Percentiles rank a stretch among this genome's conserved stretches.
These are phyloP conservation scores for Penicillium sp. DNA, from an alignment of 2,329 filamentous ascomycete genomes.

Conservation along the genomic window DNA sequence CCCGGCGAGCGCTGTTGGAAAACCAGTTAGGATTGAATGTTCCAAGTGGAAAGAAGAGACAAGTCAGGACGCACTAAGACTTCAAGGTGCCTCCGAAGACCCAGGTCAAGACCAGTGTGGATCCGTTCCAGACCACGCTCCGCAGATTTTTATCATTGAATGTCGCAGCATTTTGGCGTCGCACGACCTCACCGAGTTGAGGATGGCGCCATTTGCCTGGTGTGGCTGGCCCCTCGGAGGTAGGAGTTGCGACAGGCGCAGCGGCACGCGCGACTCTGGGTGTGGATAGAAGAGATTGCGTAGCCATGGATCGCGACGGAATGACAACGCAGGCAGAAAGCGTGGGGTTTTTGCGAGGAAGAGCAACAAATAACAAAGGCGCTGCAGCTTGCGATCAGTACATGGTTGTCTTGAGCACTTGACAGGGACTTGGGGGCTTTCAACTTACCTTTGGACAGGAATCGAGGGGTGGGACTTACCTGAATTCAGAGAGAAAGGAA, in stretches of 20 bases:
- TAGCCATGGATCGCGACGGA: conserved; percentile 34
- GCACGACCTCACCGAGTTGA: conserved; percentile 80
- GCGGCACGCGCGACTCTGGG: conserved; percentile 34
- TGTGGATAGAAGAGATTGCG: conserved; percentile 44
- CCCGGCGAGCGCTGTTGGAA: conserved; percentile 27
- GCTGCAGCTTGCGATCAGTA: conserved; percentile 7
- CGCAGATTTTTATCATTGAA: conserved; percentile 78
- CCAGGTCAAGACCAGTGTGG: conserved; percentile 55
- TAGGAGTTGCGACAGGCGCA: conserved; percentile 20
- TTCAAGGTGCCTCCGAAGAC: conserved; percentile 43
- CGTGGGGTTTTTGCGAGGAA: neutral
- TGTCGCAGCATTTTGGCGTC: conserved; percentile 72
- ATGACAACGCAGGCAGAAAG: neutral
- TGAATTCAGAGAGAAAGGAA: neutral
- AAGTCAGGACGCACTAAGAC: conserved; percentile 35
- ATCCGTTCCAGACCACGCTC: conserved; percentile 68
- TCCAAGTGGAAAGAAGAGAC: neutral
- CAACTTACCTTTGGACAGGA: conserved; percentile 10
- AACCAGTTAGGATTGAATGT: conserved; percentile 3
- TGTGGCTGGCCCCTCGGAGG: conserved; percentile 38
- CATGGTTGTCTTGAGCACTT: neutral
- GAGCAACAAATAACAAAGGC: neutral
- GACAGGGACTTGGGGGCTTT: neutral
- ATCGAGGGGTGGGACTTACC: conserved; percentile 8
- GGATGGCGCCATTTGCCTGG: conserved; percentile 91